A percentile compares a stretch with the other conserved stretches of the same genome.
These are phyloP conservation scores for Diophrys appendiculata DNA, from an alignment of 73 alveolate species.

Conservation along the genomic window DNA sequence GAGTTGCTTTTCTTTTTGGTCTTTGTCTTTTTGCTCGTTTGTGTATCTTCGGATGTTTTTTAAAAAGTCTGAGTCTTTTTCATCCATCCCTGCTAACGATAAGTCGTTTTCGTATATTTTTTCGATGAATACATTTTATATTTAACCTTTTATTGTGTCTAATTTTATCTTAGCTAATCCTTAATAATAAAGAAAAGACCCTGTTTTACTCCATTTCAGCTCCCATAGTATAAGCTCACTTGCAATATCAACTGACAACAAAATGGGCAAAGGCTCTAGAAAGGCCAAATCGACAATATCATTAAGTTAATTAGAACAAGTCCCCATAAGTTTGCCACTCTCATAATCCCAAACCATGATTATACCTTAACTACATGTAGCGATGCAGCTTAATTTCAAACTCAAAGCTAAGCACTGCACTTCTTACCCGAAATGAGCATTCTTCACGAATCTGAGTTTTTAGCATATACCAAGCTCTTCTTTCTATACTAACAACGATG, in stretches of 20 bases:
- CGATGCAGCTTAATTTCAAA: slow-evolving; percentile 29
- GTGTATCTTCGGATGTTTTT: too few species aligned
- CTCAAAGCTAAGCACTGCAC: slow-evolving; percentile 31
- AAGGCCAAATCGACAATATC: slow-evolving; percentile 38
- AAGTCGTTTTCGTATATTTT: too few species aligned
- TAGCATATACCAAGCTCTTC: slow-evolving; percentile 27
- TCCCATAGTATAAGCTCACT: slow-evolving; percentile 7
- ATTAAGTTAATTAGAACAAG: slow-evolving; percentile 27
- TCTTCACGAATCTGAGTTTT: slow-evolving; percentile 27
- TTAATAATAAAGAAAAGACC: neutral
- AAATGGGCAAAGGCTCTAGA: slow-evolving; percentile 39
- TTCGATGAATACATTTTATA: too few species aligned
- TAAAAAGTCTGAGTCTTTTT: too few species aligned
- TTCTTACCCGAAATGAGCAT: slow-evolving; percentile 50
- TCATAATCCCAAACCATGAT: slow-evolving; percentile 61
- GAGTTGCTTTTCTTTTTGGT: too few species aligned
- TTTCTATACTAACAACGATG: slow-evolving; percentile 25
- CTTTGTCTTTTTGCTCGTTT: too few species aligned
- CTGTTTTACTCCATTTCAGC: neutral
- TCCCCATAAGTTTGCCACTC: slow-evolving; percentile 38
- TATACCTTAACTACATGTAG: slow-evolving; percentile 49
- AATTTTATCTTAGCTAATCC: neutral
- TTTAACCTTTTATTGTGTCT: neutral
- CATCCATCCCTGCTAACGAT: too few species aligned
- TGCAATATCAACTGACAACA: slow-evolving; percentile 30